Evolutionary conservation across 176 grass and related monocot genomes (phyloP), one percentile per base, ranked within the genome.

Genomic region (Zoysia japonica): DNA sequence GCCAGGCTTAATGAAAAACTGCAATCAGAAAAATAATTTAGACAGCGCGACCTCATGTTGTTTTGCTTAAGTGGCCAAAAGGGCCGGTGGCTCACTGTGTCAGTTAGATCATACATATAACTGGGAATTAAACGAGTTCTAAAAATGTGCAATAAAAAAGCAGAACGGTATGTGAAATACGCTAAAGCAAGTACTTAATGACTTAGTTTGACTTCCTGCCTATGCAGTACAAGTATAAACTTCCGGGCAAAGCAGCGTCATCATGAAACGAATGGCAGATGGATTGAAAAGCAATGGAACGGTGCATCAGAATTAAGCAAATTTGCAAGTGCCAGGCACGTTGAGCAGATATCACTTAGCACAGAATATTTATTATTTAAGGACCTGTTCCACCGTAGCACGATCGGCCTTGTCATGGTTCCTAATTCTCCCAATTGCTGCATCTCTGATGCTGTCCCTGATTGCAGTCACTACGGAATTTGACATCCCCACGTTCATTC

Each of bases 331-430:
- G 46, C 15, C 70, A 14, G 56, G 55, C 15, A 56, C 3, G 14
- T 28, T 48, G 20, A 28, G 56, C 62, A 74, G 75, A 50, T 49
- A 71, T 59, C 36, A 54, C 10, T 40, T 19, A 70, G 15, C 15
- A 40, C 37, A 75, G 50, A 74, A 20, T 38, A 75, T 17, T 11
- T 20, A 50, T 28, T 28, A 28, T 28, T 28, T 20, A 50, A 47
- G 62, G 9, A 94, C 96, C 92, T 99, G 96, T 83, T 99, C 92
- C 28, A 99, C 96, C 36, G 92, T 99, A 61, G 96, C 96, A 50
- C 92, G 86, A 80, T 99, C 96, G 47, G 92, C 96, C 83, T 93
- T 99, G 52, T 94, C 96, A 9, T 73, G 93, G 76, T 89, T 89
- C 78, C 68, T 91, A 61, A 85, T 99, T 82, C 83, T 95, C 67